Conservation (phyloP, 805 yeast species). For the Candida anglica region DNA sequence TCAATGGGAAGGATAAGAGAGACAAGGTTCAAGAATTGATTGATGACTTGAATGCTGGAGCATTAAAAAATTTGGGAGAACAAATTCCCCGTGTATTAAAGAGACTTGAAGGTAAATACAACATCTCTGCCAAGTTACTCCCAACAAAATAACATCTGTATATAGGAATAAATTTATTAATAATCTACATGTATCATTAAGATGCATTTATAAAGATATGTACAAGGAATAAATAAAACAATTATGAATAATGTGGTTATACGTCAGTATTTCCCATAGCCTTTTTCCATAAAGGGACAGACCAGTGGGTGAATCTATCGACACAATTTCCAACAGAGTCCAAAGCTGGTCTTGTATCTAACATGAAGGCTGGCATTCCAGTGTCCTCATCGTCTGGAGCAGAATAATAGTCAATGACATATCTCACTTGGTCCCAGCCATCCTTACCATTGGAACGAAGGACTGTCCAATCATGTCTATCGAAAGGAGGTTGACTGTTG, state of each 20-base stretch:
- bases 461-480: conserved; percentile 98
- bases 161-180: conserved; percentile 4
- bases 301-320: conserved; percentile 71
- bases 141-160: conserved; percentile 4
- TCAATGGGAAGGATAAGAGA: conserved; percentile 24
- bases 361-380: conserved; percentile 85
- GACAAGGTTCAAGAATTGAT: conserved; percentile 31
- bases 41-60: conserved; percentile 29
- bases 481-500: conserved; percentile 85
- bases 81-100: conserved; percentile 34
- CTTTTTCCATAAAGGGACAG: conserved; percentile 60
- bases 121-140: not conserved
- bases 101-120: conserved; percentile 7
- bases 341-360: conserved; percentile 94
- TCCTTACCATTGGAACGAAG: conserved; percentile 54
- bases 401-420: conserved; percentile 93
- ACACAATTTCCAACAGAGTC: conserved; percentile 60
- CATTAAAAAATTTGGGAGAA: conserved; percentile 31
- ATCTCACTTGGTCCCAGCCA: conserved; percentile 72
- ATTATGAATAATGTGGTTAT: no score
- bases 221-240: conserved; percentile 2
- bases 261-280: conserved; percentile 57
- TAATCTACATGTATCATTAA: conserved; percentile 1
- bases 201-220: conserved; percentile 1
- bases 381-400: conserved; percentile 86